phyloP scores from a whole-genome alignment of 2,329 filamentous ascomycete genomes.

The Orbilia oligospora region DNA sequence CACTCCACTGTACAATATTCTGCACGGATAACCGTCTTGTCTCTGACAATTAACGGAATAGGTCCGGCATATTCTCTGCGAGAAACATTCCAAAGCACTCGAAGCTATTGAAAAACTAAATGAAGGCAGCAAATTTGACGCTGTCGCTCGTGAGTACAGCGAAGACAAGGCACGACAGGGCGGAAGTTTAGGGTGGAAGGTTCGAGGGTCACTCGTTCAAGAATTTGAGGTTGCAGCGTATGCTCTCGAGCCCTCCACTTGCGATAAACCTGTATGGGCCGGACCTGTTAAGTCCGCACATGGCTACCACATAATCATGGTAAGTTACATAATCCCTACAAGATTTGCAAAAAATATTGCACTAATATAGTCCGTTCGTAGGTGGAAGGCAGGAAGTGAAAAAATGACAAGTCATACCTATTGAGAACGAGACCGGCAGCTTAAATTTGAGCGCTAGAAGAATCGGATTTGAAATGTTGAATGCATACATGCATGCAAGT shows the following conservation, averaged over 20 bases:
- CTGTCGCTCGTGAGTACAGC: constrained; percentile 63
- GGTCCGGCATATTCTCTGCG: constrained; percentile 64
- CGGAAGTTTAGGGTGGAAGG: constrained; percentile 64
- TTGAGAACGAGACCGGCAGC: constrained; percentile 5
- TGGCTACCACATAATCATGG: constrained; percentile 62
- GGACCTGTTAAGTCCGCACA: constrained; percentile 63
- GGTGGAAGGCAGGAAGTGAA: constrained; percentile 60
- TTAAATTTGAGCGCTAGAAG: constrained; percentile 20
- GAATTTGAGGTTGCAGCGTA: constrained; percentile 64
- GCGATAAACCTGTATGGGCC: constrained; percentile 63
- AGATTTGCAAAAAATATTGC: constrained; percentile 25
- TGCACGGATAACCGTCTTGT: constrained; percentile 1
- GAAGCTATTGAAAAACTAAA: constrained; percentile 63
- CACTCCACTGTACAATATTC: background rate
- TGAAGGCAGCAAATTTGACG: constrained; percentile 63
- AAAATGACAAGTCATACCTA: constrained; percentile 17
- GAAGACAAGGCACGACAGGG: constrained; percentile 64
- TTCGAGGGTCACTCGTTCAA: constrained; percentile 62
- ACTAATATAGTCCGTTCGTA: constrained; percentile 41
- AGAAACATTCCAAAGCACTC: constrained; percentile 63
- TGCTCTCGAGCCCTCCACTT: constrained; percentile 62
- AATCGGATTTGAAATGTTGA: constrained; percentile 23
- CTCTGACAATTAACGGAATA: constrained; percentile 10
- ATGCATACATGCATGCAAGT: constrained; percentile 15
- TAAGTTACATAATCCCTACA: constrained; percentile 31